Evolutionary conservation across 164 flowering plant species (phyloP).

Genomic region (Cinnamomum micranthum): DNA sequence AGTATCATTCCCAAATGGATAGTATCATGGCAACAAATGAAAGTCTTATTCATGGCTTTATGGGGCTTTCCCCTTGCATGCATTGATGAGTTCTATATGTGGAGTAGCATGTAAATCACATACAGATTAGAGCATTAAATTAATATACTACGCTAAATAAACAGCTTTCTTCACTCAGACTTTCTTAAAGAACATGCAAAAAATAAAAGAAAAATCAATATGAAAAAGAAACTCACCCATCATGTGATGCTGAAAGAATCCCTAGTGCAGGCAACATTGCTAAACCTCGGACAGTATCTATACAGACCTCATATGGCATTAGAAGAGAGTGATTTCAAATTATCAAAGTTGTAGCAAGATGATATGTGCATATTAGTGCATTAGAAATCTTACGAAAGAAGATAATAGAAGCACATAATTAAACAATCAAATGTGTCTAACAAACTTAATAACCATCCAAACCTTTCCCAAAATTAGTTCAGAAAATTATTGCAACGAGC

Average conservation of each 20-base stretch:
- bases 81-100: too few relatives aligned
- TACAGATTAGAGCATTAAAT: not conserved
- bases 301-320: conserved; percentile 14
- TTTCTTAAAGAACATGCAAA: not conserved
- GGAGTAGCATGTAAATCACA: not conserved
- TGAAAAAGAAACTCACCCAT: conserved; percentile 52
- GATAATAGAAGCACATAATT: not conserved
- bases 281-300: conserved; percentile 96
- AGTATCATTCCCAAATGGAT: too few relatives aligned
- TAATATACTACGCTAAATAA: not conserved
- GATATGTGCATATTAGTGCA: not conserved
- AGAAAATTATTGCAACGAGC: not conserved
- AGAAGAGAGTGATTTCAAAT: not conserved
- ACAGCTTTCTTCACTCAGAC: not conserved
- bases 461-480: not conserved
- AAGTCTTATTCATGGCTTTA: too few relatives aligned
- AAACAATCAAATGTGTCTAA: not conserved
- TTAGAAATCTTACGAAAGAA: not conserved
- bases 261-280: conserved; percentile 80
- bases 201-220: not conserved
- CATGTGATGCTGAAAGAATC: conserved; percentile 97
- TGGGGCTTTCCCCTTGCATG: too few relatives aligned
- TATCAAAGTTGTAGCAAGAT: not conserved
- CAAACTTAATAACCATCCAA: not conserved
- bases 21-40: too few relatives aligned